Evolutionary conservation across 2,329 filamentous ascomycete genomes (phyloP).

Genomic region (Aspergillus proliferans): DNA sequence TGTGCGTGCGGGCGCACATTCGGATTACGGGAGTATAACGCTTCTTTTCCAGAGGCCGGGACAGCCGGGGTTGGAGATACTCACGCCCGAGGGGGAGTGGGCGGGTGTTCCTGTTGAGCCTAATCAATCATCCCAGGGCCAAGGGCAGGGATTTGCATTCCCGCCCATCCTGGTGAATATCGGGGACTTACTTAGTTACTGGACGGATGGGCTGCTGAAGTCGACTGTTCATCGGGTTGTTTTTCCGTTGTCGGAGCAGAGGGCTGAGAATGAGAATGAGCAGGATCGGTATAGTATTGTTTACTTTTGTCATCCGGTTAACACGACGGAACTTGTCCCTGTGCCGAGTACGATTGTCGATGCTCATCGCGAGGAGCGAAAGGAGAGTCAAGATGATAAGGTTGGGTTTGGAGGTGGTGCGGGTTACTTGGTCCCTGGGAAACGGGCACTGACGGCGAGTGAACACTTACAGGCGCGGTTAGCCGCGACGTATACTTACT

Average conservation of each 20-base stretch:
- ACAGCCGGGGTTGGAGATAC: conserved; percentile 81
- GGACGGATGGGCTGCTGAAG: conserved; percentile 82
- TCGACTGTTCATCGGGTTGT: conserved; percentile 86
- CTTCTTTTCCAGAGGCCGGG: conserved; percentile 77
- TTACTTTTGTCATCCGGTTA: conserved; percentile 59
- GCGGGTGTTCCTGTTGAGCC: conserved; percentile 63
- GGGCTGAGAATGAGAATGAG: conserved; percentile 30
- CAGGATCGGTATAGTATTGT: conserved; percentile 53
- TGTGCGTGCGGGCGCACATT: conserved; percentile 84
- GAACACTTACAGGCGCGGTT: conserved; percentile 54
- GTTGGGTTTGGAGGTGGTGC: conserved; percentile 39
- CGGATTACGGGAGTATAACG: conserved; percentile 69
- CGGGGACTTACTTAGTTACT: conserved; percentile 70
- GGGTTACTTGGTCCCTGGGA: conserved; percentile 24
- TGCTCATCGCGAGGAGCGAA: conserved; percentile 27
- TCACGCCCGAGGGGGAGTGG: conserved; percentile 54
- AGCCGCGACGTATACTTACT: conserved; percentile 52
- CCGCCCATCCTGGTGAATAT: conserved; percentile 70
- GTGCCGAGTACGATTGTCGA: conserved; percentile 50
- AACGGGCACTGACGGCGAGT: conserved; percentile 48
- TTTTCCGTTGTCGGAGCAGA: conserved; percentile 49
- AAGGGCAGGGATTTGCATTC: conserved; percentile 39
- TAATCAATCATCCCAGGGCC: neutral
- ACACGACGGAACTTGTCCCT: conserved; percentile 48
- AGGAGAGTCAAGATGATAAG: conserved; percentile 25